Evolutionary conservation across 2,329 filamentous ascomycete species (phyloP).

Genomic region (Fusarium tanahbumbuense): DNA sequence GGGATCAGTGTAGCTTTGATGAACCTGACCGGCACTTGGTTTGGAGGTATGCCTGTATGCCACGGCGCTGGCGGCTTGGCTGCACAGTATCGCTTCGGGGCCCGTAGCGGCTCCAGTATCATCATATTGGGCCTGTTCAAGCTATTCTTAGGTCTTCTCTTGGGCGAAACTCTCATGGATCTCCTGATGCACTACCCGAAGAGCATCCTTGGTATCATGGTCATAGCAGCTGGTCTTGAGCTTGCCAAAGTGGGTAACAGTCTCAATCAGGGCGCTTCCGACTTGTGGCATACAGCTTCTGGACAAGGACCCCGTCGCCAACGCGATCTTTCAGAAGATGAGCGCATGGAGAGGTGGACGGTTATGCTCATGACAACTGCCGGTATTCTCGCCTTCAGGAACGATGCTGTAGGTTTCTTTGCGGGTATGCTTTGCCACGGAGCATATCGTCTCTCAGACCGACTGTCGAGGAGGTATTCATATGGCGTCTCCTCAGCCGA

Average conservation of each 20-base stretch:
- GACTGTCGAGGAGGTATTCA: conserved; percentile 54
- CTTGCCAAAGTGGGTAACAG: conserved; percentile 86
- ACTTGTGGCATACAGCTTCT: conserved; percentile 66
- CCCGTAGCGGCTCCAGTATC: conserved; percentile 85
- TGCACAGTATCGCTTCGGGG: conserved; percentile 91
- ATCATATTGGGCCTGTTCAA: conserved; percentile 83
- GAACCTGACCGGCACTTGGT: conserved; percentile 89
- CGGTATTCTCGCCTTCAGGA: conserved; percentile 84
- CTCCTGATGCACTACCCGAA: conserved; percentile 80
- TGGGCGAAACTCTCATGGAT: conserved; percentile 78
- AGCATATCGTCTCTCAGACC: conserved; percentile 66
- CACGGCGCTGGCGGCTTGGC: conserved; percentile 93
- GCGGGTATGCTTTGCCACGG: conserved; percentile 84
- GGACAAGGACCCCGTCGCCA: conserved; percentile 58
- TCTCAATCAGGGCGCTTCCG: conserved; percentile 76
- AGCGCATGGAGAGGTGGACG: conserved; percentile 81
- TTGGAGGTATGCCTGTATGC: conserved; percentile 94
- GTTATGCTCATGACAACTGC: conserved; percentile 92
- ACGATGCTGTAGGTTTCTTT: conserved; percentile 88
- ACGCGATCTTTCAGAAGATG: conserved; percentile 70
- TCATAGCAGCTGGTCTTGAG: conserved; percentile 89
- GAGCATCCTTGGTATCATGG: conserved; percentile 84
- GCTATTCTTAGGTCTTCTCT: conserved; percentile 77
- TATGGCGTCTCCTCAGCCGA: conserved; percentile 44
- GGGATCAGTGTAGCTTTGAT: conserved; percentile 85